Percentiles rank a stretch among this genome's conserved stretches.
Evolutionary conservation across 108 stramenopile species (phyloP).

Genomic region (Parietichytrium sp.): DNA sequence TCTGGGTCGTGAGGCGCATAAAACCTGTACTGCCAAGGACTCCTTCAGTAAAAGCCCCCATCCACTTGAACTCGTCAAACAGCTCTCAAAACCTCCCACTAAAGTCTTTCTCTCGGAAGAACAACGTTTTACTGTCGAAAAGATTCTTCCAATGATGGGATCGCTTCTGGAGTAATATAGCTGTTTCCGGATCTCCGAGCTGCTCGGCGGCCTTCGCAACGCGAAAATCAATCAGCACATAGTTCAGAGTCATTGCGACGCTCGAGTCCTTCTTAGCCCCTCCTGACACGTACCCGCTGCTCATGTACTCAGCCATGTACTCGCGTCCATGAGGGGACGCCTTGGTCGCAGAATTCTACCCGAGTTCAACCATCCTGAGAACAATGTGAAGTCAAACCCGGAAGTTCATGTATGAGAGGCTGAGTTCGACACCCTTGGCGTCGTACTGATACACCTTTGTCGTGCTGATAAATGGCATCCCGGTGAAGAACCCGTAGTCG

Average conservation of each 20-base stretch:
- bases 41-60: background rate
- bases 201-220: background rate
- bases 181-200: background rate
- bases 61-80: background rate
- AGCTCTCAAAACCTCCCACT: background rate
- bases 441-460: no score
- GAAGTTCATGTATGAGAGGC: no score
- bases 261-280: background rate
- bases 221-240: background rate
- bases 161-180: background rate
- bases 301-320: conserved; percentile 26
- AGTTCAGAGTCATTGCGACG: conserved; percentile 22
- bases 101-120: background rate
- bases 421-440: no score
- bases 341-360: no score
- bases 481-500: conserved; percentile 53
- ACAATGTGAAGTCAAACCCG: no score
- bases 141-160: background rate
- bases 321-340: conserved; percentile 19
- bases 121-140: background rate
- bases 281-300: conserved; percentile 34
- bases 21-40: background rate
- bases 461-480: no score
- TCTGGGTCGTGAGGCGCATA: background rate
- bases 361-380: no score